Base-by-base conservation (phyloP, 2,329 filamentous ascomycete genomes). In the Herpotrichia juniperi region DNA sequence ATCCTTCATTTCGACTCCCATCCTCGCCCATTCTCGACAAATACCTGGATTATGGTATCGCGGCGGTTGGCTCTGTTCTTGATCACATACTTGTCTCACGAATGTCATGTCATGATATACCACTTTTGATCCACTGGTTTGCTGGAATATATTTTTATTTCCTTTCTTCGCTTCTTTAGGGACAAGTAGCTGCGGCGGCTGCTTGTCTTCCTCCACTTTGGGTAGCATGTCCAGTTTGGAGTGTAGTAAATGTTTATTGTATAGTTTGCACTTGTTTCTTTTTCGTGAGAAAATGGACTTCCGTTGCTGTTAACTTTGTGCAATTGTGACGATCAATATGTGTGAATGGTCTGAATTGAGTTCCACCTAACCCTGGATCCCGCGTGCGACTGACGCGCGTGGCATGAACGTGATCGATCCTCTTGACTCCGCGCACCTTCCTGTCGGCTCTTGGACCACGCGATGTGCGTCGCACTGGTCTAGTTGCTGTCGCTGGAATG, bases 81-180 rank as follows among this genome's bases (percentile, higher is more conserved):
- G 51, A 52, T 58, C 39, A 54, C 48, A 61, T 51, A 56, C 51
- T 61, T 66, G 50, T 61, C 57, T 68, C 52, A 69, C 64, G 66
- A 40, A 54, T 47, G 45, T 52, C 49, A 70, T 67, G 65, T 67
- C 58, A 70, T 54, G 66, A 69, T 64, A 68, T 66, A 67, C 63
- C 63, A 66, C 54, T 51, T 53, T 57, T 47, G 53, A 31, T 56
- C 56, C 17, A 19, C 52, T 42, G 56, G 56, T 55, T 64, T 61
- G 65, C 58, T 51, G 61, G 59, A 47, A 52, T 19, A 48, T 22
- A 48, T 60, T 61, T 60, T 57, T 43, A 6, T 43, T 43, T 43
- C 40, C 47, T 59, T 43, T 53, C 48, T 64, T 54, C 53, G 51
- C 28, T 63, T 58, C 51, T 14, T 42, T 25, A 17, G 43, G 32